Conservation (phyloP, 2,329 filamentous ascomycete species). For the Cryphonectria carpinicola region DNA sequence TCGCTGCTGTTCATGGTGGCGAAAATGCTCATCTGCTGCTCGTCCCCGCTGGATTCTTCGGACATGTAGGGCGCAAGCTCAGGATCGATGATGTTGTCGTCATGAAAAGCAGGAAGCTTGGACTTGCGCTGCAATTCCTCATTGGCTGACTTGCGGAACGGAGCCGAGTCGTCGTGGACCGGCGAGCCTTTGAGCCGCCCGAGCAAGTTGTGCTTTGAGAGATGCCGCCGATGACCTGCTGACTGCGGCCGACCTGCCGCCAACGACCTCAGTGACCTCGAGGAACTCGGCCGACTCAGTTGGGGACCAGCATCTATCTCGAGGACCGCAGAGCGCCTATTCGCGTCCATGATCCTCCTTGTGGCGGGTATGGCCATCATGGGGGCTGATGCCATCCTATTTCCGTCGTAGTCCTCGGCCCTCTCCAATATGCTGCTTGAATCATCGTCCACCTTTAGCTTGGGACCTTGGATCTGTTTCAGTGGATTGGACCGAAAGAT, state of each 20-base stretch:
- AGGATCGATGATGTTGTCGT: slow-evolving; percentile 97
- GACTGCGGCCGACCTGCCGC: slow-evolving; percentile 74
- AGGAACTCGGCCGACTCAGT: slow-evolving; percentile 89
- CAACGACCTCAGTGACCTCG: slow-evolving; percentile 80
- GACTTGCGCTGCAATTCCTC: slow-evolving; percentile 69
- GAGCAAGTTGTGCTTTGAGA: slow-evolving; percentile 84
- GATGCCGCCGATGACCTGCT: slow-evolving; percentile 79
- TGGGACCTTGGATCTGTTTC: slow-evolving; percentile 45
- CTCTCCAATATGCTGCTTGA: slow-evolving; percentile 47
- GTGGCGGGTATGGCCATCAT: slow-evolving; percentile 74
- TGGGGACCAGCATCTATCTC: slow-evolving; percentile 77
- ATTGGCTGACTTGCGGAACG: slow-evolving; percentile 75
- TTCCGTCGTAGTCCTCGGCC: slow-evolving; percentile 49
- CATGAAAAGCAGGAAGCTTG: slow-evolving; percentile 88
- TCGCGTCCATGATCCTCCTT: slow-evolving; percentile 61
- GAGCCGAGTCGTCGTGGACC: slow-evolving; percentile 77
- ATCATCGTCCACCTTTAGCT: slow-evolving; percentile 40
- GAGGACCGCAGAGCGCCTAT: slow-evolving; percentile 83
- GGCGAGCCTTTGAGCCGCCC: slow-evolving; percentile 67
- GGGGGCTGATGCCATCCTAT: slow-evolving; percentile 63
- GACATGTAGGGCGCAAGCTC: slow-evolving; percentile 95
- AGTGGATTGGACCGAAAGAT: slow-evolving; percentile 62
- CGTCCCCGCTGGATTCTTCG: slow-evolving; percentile 90
- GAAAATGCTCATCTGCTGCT: slow-evolving; percentile 87
- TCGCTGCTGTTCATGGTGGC: slow-evolving; percentile 72